Evolutionary conservation across 2,329 filamentous ascomycete species (phyloP).

Genomic region (Massarina eburnea): DNA sequence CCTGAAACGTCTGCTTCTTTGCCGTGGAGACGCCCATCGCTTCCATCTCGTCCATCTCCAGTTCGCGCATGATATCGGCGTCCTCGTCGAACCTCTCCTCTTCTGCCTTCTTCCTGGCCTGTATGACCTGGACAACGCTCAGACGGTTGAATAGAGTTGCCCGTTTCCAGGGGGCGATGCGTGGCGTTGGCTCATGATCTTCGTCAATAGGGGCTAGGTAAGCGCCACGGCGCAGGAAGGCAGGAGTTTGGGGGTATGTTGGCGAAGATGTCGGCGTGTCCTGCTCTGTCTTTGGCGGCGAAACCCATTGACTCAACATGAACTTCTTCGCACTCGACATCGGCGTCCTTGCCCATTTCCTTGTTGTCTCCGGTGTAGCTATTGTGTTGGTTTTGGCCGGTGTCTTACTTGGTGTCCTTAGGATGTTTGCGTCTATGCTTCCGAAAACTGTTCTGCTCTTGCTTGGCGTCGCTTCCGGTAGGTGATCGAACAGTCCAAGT

Average conservation of each 20-base stretch:
- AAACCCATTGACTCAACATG: conserved; percentile 65
- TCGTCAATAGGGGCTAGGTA: conserved; percentile 59
- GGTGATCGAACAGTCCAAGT: conserved; percentile 74
- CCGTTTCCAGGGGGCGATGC: conserved; percentile 47
- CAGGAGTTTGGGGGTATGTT: conserved; percentile 65
- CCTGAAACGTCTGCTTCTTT: conserved; percentile 28
- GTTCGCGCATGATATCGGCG: conserved; percentile 70
- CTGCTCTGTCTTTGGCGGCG: conserved; percentile 51
- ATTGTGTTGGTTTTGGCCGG: conserved; percentile 26
- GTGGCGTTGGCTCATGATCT: conserved; percentile 44
- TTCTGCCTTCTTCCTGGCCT: conserved; percentile 64
- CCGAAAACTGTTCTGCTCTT: conserved; percentile 33
- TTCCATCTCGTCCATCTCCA: conserved; percentile 55
- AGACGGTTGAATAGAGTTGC: conserved; percentile 64
- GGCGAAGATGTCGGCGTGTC: conserved; percentile 37
- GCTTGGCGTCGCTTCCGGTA: conserved; percentile 56
- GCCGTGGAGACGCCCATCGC: conserved; percentile 16
- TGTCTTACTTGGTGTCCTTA: conserved; percentile 45
- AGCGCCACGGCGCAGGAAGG: conserved; percentile 63
- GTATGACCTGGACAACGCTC: conserved; percentile 66
- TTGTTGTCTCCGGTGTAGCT: conserved; percentile 29
- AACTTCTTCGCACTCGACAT: conserved; percentile 61
- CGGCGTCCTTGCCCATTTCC: conserved; percentile 48
- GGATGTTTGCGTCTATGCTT: conserved; percentile 34
- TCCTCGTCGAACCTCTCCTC: conserved; percentile 65